Evolutionary conservation across 176 grass and related monocot genomes (phyloP), one percentile per base, ranked within the genome.

Genomic region (Tillandsia fasciculata): DNA sequence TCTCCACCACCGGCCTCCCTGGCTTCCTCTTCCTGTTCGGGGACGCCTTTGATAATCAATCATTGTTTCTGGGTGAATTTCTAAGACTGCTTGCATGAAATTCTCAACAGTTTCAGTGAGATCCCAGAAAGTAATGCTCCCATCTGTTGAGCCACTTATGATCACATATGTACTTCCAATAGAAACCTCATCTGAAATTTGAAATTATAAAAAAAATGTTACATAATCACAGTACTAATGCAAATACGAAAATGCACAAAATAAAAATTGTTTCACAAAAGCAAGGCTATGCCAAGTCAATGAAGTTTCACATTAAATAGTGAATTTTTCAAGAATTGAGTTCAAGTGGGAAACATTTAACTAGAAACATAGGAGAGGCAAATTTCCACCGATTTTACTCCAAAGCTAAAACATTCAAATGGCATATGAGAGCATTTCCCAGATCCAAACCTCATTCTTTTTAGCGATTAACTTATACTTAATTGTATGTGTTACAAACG

Each of bases 81-180:
- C 79, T 15, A 77, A 80, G 48, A 88, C 80, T 67, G 79, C 71
- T 87, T 77, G 77, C 89, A 93, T 90, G 73, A 93, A 93, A 12
- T 68, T 73, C 13, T 70, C 75, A 69, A 97, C 81, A 47, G 77
- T 83, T 50, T 80, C 75, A 70, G 89, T 93, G 24, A 99, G 53
- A 78, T 99, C 83, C 94, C 94, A 99, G 71, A 99, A 76, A 52
- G 94, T 90, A 69, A 99, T 84, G 61, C 74, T 90, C 66, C 94
- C 94, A 83, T 99, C 80, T 13, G 89, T 99, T 42, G 89, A 84
- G 73, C 94, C 94, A 56, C 94, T 87, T 28, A 80, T 80, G 20
- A 85, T 65, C 80, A 99, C 69, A 82, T 88, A 90, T 63, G 63
- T 70, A 68, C 87, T 82, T 67, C 71, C 71, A 79, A 33, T 75